Evolutionary conservation across 208 protist species (phyloP), one percentile per base, ranked within the genome.

Genomic region (Trypanosoma scelopori): DNA sequence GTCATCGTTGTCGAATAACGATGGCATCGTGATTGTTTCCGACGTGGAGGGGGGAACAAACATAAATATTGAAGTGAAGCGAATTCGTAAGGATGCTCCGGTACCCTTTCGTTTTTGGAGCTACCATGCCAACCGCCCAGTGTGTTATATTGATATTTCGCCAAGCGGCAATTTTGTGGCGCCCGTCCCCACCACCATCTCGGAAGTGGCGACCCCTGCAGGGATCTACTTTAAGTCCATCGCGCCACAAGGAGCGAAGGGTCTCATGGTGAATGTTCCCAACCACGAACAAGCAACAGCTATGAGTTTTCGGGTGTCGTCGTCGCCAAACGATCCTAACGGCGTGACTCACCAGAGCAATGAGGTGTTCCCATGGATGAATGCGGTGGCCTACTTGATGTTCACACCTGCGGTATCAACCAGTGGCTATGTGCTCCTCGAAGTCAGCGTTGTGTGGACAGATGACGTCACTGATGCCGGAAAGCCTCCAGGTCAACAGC

Each of bases 91-190:
- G 4, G 85, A 87, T 37, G 82, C 74, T 5, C 82, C 89, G 5
- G 79, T 84, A 0, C 86, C 89, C 5, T 95, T 95, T 65, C 77
- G 79, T 46, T 83, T 95, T 53, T 89, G 84, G 51, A 89, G 82
- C 65, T 88, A 86, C 32, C 71, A 88, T 35, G 82, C 89, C 3
- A 93, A 88, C 71, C 50, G 20, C n/a, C 79, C 81, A n/a, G 49
- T 65, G 18, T 95, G 89, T 66, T 75, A 81, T 50, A 77, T 95
- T 39, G 60, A 68, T 1, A 76, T 93, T 28, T 76, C 78, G 5
- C 71, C 84, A 5, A 28, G 42, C 27, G 87, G 80, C 57, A 59
- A 47, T 6, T 92, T 94, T 61, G 12, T 81, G 11, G 76, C 78
- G 4, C 78, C 71, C 9, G 59, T 94, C 51, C 85, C 88, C 15